Conservation (phyloP, 257 asterid species). For the Solanum sejunctum region DNA sequence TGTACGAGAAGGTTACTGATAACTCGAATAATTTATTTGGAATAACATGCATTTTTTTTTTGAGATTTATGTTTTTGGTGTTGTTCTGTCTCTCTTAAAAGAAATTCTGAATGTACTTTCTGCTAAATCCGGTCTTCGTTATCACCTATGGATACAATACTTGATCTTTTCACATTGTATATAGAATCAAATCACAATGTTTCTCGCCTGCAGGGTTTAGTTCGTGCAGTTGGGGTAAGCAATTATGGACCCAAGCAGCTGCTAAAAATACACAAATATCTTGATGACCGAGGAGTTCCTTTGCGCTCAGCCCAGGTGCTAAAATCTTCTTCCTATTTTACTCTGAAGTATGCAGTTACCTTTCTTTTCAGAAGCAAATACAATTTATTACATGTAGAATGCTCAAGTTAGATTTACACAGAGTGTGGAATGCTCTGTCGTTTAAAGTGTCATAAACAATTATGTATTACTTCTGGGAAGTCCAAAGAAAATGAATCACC, state of each 20-base stretch:
- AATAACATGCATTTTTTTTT: too few relatives aligned
- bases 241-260: conserved; percentile 95
- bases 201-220: conserved; percentile 51
- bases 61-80: not conserved
- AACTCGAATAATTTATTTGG: not conserved
- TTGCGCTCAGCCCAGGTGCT: conserved; percentile 83
- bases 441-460: not conserved
- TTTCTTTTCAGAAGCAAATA: not conserved
- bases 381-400: not conserved
- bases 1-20: conserved; percentile 78
- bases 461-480: not conserved
- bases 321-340: not conserved
- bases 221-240: conserved; percentile 92
- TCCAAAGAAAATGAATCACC: not conserved
- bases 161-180: not conserved
- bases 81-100: not conserved
- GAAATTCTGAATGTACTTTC: not conserved
- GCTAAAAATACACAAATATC: conserved; percentile 64
- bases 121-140: not conserved
- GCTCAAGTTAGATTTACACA: not conserved
- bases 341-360: not conserved
- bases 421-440: not conserved
- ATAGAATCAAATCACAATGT: not conserved
- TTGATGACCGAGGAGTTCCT: conserved; percentile 72
- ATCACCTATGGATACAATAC: not conserved